phyloP scores from a whole-genome alignment of 225 moss, liverwort and hornwort species.

The Marchantia polymorpha region DNA sequence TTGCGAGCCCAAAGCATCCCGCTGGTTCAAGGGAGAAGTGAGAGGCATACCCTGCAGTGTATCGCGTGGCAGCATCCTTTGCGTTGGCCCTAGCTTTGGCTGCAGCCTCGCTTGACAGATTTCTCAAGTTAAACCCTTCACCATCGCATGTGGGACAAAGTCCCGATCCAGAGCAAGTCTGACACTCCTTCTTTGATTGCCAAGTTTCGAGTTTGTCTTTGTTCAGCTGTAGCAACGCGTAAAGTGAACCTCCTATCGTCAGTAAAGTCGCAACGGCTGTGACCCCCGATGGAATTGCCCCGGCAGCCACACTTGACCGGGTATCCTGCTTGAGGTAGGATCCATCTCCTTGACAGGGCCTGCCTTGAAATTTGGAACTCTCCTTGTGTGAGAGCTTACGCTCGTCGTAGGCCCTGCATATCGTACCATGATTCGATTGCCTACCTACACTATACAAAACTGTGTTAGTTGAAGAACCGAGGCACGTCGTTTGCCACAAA shows the following conservation, averaged over 20 bases:
- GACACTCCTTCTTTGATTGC: constrained; percentile 48
- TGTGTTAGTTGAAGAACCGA: constrained; percentile 15
- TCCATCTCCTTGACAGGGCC: constrained; percentile 12
- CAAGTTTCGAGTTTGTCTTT: constrained; percentile 40
- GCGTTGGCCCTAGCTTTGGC: constrained; percentile 75
- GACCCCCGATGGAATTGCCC: constrained; percentile 66
- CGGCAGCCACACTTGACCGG: constrained; percentile 47
- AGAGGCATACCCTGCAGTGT: constrained; percentile 75
- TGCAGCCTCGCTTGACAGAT: constrained; percentile 64
- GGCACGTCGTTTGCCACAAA: neutral
- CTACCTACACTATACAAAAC: constrained; percentile 44
- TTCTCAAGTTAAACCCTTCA: constrained; percentile 79
- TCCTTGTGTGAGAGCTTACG: constrained; percentile 18
- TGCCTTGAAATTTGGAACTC: constrained; percentile 14
- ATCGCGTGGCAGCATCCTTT: constrained; percentile 90
- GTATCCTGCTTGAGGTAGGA: constrained; percentile 26
- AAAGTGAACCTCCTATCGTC: constrained; percentile 70
- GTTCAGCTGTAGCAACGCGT: constrained; percentile 42
- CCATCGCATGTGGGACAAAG: constrained; percentile 80
- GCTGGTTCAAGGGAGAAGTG: neutral
- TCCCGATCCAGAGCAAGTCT: constrained; percentile 86
- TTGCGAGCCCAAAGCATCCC: neutral
- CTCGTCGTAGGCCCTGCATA: constrained; percentile 11
- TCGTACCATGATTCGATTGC: constrained; percentile 26
- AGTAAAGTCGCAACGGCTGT: constrained; percentile 59